Evolutionary conservation across 371 early-diverging fungal species (phyloP), one percentile per base, ranked within the genome.

Genomic region (Nosema muscidifuracis): DNA sequence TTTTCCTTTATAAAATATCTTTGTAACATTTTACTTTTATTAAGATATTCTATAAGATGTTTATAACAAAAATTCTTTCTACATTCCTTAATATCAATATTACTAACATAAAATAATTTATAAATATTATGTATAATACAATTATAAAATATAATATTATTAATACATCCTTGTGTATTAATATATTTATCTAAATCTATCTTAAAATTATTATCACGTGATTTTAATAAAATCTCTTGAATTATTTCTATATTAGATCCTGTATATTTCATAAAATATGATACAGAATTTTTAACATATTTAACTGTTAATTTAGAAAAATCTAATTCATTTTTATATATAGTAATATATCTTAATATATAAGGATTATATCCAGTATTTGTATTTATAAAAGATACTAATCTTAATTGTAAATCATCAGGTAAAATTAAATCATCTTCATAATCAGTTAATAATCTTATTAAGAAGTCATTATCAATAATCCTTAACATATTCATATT

Each of bases 81-180:
- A 24, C 9, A 1, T 26, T 20, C 26, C 2, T 20, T 16, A 24
- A 53, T 4, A 26, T 53, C 30, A 24, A 53, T 26, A 26, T 53
- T 53, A 26, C 16, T 53, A 26, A 53, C 24, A 26, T 53, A 53
- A 7, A 12, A 12, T 15, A 53, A 3, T 24, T 53, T 53, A 53
- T 53, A 26, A 9, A 9, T 28, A 15, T 53, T 20, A 24, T 6
- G 24, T 7, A 53, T 28, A 9, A 53, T 6, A 26, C 55, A 53
- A 28, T 53, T 53, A 53, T 53, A 53, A 6, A 53, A 53, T 2
- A 53, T 53, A 24, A 53, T 26, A 26, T 53, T 53, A 53, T 53
- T 53, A 26, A 53, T 53, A 53, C 55, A 53, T 28, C 55, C 55
- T 26, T 53, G 55, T 53, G 55, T 26, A 7, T 53, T 28, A 53